Base-by-base conservation (phyloP, 371 early-diverging fungal species). In the Vairimorpha ceranae region DNA sequence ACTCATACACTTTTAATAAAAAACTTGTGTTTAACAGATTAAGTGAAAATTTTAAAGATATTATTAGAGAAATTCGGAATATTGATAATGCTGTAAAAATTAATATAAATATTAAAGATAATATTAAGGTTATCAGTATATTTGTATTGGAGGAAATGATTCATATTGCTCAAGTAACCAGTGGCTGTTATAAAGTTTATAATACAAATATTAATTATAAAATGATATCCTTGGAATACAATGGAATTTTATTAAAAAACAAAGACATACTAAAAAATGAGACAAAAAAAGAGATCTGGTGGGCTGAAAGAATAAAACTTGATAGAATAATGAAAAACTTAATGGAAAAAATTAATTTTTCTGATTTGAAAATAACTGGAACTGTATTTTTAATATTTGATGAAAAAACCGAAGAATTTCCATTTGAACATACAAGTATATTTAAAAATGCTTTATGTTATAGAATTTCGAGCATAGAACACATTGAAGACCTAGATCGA, bases 321-420 rank as follows among this genome's bases (percentile, higher is more conserved):
- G 72, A 79, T 64, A 65, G 52, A 6, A 30, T 54, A 32, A 35
- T 79, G n/a, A 48, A 51, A 33, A 54, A 33, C 23, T 30, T 79
- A 0, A 14, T 79, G 19, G 25, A 27, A 12, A 33, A 15, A 29
- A 32, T 70, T 17, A 48, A 67, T n/a, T 19, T 2, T 21, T 19
- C 56, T 25, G 36, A 58, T 29, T 27, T 30, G 41, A 33, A 12
- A 36, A 43, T 59, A 21, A 43, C 48, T 14, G 38, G 56, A 0
- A 8, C 10, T 3, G 41, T 67, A 1, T 33, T 69, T 27, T 35
- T 77, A 12, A 48, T 72, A 29, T 19, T 72, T 15, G 77, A 77
- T 46, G 77, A 72, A 66, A 52, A 51, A 38, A 66, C 64, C 32
- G 61, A 35, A 27, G 51, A 67, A n/a, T 77, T 77, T 65, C 77